Conservation (phyloP, 1,284 basidiomycete species). For the Anthracocystis walkeri region DNA sequence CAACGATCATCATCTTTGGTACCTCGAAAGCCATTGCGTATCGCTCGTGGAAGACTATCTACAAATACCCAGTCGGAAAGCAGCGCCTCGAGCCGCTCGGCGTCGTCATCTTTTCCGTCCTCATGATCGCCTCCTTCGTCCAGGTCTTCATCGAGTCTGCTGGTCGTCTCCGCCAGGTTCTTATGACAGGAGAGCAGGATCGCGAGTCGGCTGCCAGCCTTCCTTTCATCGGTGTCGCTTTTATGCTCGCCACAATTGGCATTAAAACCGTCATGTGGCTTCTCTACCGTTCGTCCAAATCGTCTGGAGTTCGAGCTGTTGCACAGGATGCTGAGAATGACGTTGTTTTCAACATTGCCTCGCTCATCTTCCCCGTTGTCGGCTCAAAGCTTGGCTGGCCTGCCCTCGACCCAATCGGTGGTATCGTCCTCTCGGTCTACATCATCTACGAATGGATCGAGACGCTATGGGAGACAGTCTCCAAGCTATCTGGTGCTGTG, state of each 20-base stretch:
- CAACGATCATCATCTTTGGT: slow-evolving; percentile 71
- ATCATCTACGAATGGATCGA: slow-evolving; percentile 67
- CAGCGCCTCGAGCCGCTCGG: slow-evolving; percentile 72
- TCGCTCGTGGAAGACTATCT: slow-evolving; percentile 62
- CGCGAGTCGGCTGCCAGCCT: slow-evolving; percentile 58
- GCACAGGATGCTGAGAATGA: slow-evolving; percentile 74
- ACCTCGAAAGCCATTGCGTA: slow-evolving; percentile 63
- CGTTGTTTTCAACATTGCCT: slow-evolving; percentile 74
- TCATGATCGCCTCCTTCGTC: slow-evolving; percentile 73
- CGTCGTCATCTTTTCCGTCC: slow-evolving; percentile 73
- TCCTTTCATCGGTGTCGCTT: slow-evolving; percentile 64
- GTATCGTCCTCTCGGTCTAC: slow-evolving; percentile 59
- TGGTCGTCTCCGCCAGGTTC: slow-evolving; percentile 57
- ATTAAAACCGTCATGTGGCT: slow-evolving; percentile 73
- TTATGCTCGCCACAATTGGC: slow-evolving; percentile 74
- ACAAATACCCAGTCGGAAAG: slow-evolving; percentile 73
- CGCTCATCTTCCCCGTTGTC: slow-evolving; percentile 73
- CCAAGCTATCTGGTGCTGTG: slow-evolving; percentile 60
- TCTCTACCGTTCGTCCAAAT: slow-evolving; percentile 69
- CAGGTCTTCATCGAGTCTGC: slow-evolving; percentile 66
- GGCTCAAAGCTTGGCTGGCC: slow-evolving; percentile 53
- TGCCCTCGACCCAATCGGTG: slow-evolving; percentile 66
- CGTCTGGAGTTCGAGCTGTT: slow-evolving; percentile 69
- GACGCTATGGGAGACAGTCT: slow-evolving; percentile 62
- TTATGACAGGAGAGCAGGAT: slow-evolving; percentile 56